These are phyloP conservation scores for Monilinia fructicola DNA, from an alignment of 2,329 filamentous ascomycete species.

Conservation along the genomic window DNA sequence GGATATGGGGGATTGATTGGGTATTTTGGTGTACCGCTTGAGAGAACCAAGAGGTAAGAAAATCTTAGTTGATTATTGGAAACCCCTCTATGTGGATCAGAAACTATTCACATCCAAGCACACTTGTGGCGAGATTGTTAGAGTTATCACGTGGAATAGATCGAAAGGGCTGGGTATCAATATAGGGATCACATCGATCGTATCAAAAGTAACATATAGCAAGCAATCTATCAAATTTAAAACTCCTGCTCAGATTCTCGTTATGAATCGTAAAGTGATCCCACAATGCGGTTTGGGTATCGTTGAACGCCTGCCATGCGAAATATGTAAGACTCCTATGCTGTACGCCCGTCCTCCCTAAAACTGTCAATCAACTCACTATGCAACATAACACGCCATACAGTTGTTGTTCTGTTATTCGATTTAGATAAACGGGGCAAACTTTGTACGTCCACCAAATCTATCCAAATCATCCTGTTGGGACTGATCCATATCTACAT, in stretches of 20 bases:
- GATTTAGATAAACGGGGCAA: conserved; percentile 38
- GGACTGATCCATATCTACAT: conserved; percentile 36
- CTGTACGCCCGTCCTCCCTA: not conserved
- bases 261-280: not conserved
- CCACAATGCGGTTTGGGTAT: conserved; percentile 12
- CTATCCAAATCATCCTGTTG: conserved; percentile 39
- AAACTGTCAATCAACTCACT: not conserved
- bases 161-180: not conserved
- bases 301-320: conserved; percentile 18
- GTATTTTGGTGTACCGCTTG: no score
- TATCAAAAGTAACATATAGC: not conserved
- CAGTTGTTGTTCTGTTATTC: not conserved
- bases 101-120: not conserved
- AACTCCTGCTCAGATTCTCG: not conserved
- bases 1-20: no score
- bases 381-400: not conserved
- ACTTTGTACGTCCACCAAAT: conserved; percentile 37
- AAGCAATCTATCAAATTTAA: not conserved
- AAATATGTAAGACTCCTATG: not conserved
- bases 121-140: not conserved
- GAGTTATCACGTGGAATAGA: not conserved
- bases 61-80: not conserved
- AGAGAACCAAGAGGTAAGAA: not conserved
- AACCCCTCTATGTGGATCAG: not conserved
- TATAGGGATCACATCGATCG: not conserved